Base-by-base conservation (phyloP, 306 rosid genomes). In the Cicer yamashitae region DNA sequence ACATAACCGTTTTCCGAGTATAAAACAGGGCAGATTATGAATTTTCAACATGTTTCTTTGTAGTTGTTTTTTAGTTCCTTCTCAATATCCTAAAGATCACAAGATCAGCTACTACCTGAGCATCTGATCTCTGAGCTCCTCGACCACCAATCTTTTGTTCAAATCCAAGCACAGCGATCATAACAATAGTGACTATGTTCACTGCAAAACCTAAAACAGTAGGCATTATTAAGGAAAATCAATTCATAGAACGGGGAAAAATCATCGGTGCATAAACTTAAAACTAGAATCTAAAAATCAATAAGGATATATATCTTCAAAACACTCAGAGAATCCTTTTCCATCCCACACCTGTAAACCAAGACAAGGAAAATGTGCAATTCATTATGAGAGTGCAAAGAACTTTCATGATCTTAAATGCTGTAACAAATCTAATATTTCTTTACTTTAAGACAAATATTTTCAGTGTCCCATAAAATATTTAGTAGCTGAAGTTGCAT, bases 281-380 rank as follows among this genome's bases (percentile, higher is more conserved):
- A 60, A 20, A 39, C 76, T 12, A 74, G 73, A 58, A 57, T 57
- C 43, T 56, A n/a, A 57, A 22, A 45, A 70, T 1, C 3, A 39
- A 62, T 39, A 86, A 94, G 97, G 98, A 94, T 94, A 94, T 94
- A 90, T 79, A 80, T 91, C 84, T 63, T 76, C 73, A 46, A 88
- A 94, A 80, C 98, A 94, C 70, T 82, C 77, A 6, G 98, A 88
- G 79, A 88, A 73, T 65, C 75, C 76, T 69, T 75, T 86, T 53
- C 89, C 88, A 81, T 90, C 79, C 97, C 98, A 90, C 44, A 90
- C 89, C 98, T 94, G 93, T 34, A 83, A 86, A 83, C 68, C 84
- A 77, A 38, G 62, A 54, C 11, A 64, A 37, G 66, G 47, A 71
- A 64, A 66, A 70, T 11, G 7, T 61, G 20, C 7, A 53, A 41